These are phyloP conservation scores for Nicotiana otophora DNA, from an alignment of 257 asterid genomes.

Conservation along the genomic window DNA sequence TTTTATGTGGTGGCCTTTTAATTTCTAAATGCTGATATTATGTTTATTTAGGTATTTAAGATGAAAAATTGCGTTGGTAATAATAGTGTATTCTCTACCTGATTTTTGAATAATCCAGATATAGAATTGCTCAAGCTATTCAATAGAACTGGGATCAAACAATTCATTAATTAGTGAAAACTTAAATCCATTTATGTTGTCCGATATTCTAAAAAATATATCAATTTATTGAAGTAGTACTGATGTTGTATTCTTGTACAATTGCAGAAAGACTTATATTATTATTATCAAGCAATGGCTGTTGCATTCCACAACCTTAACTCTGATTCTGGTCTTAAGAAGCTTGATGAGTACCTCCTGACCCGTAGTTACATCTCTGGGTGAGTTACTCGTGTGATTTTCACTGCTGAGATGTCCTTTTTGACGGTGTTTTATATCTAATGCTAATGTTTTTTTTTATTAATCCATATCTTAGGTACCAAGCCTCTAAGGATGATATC, in stretches of 20 bases:
- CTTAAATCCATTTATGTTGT: no score
- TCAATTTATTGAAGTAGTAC: not conserved
- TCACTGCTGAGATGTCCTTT: not conserved
- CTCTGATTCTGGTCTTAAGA: conserved; percentile 66
- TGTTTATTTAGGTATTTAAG: no score
- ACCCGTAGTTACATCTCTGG: conserved; percentile 84
- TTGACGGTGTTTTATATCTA: not conserved
- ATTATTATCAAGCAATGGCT: conserved; percentile 53
- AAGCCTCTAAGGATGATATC: conserved; percentile 81
- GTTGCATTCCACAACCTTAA: conserved; percentile 48
- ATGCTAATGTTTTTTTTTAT: not conserved
- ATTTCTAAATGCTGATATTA: no score
- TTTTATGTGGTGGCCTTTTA: no score
- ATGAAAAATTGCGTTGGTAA: no score
- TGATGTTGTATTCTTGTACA: not conserved
- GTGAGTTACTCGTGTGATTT: conserved; percentile 30
- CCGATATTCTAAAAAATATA: no score
- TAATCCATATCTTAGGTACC: conserved; percentile 43
- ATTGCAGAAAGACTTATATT: conserved; percentile 5
- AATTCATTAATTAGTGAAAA: not conserved
- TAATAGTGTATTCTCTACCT: no score
- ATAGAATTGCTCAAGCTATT: not conserved
- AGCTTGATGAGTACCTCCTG: conserved; percentile 84
- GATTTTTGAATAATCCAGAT: not conserved
- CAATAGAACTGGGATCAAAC: no score